Evolutionary conservation across 2,329 filamentous ascomycete genomes (phyloP).

Genomic region (Neofusicoccum umdonicola): DNA sequence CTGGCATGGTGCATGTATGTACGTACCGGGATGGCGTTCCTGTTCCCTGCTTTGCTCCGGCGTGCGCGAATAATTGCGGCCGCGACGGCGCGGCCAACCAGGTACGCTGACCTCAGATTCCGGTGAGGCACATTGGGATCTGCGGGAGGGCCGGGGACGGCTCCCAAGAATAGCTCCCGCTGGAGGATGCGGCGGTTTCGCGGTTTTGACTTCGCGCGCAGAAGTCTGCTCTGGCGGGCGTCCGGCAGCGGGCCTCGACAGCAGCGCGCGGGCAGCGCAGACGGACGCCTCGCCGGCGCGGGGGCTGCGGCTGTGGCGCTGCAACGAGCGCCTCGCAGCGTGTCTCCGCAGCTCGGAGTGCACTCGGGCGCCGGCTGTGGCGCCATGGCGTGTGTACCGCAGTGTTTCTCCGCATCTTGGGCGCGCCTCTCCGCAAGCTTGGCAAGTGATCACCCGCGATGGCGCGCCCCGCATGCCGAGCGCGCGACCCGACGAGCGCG

Average conservation of each 20-base stretch:
- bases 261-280: too few species aligned
- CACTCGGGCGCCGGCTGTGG: constrained; percentile 1
- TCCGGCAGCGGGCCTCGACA: background rate
- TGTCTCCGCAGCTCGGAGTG: background rate
- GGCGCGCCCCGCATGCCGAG: background rate
- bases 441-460: constrained; percentile 1
- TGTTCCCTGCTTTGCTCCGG: background rate
- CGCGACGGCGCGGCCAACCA: background rate
- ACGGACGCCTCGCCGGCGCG: too few species aligned
- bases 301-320: background rate
- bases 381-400: background rate
- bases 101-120: background rate
- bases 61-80: background rate
- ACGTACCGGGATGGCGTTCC: background rate
- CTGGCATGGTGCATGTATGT: background rate
- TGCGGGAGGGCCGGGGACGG: background rate
- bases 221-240: background rate
- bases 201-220: background rate
- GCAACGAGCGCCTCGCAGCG: background rate
- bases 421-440: background rate
- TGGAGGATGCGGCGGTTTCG: background rate
- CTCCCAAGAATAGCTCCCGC: background rate
- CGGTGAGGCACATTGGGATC: background rate
- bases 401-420: constrained; percentile 2
- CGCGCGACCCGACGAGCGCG: background rate